Evolutionary conservation across 2,329 filamentous ascomycete species (phyloP).

Genomic region (Metarhizium sp.): DNA sequence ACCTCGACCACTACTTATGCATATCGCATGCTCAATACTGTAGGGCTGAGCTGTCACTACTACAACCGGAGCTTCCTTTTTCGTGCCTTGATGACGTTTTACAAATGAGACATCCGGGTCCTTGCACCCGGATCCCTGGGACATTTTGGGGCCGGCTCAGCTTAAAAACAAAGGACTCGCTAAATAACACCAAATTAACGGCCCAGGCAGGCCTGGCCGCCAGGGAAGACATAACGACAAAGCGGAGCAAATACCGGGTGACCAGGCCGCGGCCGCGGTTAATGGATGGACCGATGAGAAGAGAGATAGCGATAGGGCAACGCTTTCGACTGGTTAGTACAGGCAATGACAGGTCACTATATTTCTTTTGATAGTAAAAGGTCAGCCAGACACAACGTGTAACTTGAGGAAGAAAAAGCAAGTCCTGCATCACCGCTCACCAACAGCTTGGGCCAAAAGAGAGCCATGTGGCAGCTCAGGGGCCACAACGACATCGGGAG

Average conservation of each 20-base stretch:
- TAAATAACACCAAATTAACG: not conserved
- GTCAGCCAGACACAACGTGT: not conserved
- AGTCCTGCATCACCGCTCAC: not conserved
- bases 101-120: not conserved
- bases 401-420: not conserved
- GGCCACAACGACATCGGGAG: not conserved
- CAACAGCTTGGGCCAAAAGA: not conserved
- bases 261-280: not conserved
- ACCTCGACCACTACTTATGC: too few relatives aligned
- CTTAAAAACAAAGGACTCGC: not conserved
- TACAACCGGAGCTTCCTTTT: not conserved
- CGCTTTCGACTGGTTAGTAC: not conserved
- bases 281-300: not conserved
- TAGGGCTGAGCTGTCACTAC: not conserved
- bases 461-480: not conserved
- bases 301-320: not conserved
- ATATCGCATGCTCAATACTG: not conserved
- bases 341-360: not conserved
- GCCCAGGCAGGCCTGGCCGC: not conserved
- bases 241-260: not conserved
- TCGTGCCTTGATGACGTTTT: not conserved
- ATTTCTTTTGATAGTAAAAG: not conserved
- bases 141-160: not conserved
- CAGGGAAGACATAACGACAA: not conserved
- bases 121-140: not conserved